Conservation (phyloP, 805 yeast genomes). For the Candida manassasensis region DNA sequence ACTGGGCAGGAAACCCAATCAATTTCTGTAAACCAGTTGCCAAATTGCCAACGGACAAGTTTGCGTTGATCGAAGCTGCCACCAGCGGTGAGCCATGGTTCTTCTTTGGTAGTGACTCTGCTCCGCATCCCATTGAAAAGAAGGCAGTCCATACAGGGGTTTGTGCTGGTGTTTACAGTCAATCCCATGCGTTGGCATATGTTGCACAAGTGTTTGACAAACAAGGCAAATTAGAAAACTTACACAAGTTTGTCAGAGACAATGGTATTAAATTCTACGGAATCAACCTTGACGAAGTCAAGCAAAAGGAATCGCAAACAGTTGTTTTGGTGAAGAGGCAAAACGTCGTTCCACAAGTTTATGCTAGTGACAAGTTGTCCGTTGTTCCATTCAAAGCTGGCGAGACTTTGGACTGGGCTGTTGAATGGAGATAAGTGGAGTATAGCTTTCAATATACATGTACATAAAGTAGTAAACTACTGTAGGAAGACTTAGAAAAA, state of each 20-base stretch:
- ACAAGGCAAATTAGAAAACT: constrained; percentile 55
- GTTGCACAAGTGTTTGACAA: constrained; percentile 82
- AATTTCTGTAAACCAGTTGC: constrained; percentile 98
- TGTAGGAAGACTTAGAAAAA: too few species aligned
- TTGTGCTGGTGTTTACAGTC: constrained; percentile 98
- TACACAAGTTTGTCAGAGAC: constrained; percentile 71
- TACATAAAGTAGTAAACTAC: too few species aligned
- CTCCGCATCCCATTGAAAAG: constrained; percentile 86
- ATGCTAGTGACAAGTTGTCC: constrained; percentile 41
- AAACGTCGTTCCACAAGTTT: constrained; percentile 54
- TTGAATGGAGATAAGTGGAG: constrained; percentile 73
- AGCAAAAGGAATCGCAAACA: constrained; percentile 6
- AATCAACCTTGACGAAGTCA: constrained; percentile 36
- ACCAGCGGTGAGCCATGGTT: constrained; percentile 87
- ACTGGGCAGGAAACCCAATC: constrained; percentile 95
- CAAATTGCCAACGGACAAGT: constrained; percentile 78
- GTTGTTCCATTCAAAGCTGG: constrained; percentile 87
- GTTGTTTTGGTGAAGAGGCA: constrained; percentile 52
- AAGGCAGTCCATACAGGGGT: constrained; percentile 78
- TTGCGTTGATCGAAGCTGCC: constrained; percentile 82
- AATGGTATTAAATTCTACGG: constrained; percentile 71
- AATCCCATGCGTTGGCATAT: constrained; percentile 74
- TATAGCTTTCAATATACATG: too few species aligned
- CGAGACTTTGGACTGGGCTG: constrained; percentile 62
- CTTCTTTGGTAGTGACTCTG: constrained; percentile 96